Base-by-base conservation (phyloP, 495 filamentous ascomycete species). In the Achaetomiella virescens region DNA sequence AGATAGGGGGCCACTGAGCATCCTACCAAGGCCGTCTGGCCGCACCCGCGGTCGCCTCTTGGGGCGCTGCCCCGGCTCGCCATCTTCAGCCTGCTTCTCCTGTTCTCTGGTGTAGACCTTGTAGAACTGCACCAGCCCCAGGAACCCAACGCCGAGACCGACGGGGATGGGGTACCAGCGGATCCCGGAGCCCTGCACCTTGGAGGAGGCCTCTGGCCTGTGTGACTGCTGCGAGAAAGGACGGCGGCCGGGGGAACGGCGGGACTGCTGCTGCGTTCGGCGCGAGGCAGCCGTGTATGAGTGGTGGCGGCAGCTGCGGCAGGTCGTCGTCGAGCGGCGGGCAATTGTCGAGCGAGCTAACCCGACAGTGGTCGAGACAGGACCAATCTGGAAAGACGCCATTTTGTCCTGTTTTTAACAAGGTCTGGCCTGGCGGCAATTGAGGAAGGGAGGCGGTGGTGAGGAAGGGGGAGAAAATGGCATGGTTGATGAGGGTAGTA, bases 111-210 rank as follows among this genome's bases (percentile, higher is more conserved):
- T 67, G 74, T 77, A 80, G 53, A 84, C 73, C 67, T 85, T 88
- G 72, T 96, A 93, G 64, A 96, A 84, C 57, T 96, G 90, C 25
- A 87, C 76, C 15, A 89, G 71, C 4, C 92, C 95, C 11, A 98
- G 76, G 44, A 96, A 89, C 37, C 80, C 89, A 59, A 97, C 86
- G 41, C 93, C 93, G 6, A 97, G 77, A 9, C 85, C 89, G 35
- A 96, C 81, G 20, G 93, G 95, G 65, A 98, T 97, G n/a, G 89
- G 89, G 72, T 91, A 87, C 93, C 93, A 98, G 78, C 88, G 81
- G 48, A 96, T 80, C 62, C 86, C 93, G 27, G 88, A 95, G 57
- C 85, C 65, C 52, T 65, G 46, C 80, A 81, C 63, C n/a, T 67
- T 69, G 31, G 70, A 69, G 17, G 66, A 66, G 60, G 74, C 72